phyloP scores from a whole-genome alignment of 257 asterid genomes.

The Solanum sitiens region DNA sequence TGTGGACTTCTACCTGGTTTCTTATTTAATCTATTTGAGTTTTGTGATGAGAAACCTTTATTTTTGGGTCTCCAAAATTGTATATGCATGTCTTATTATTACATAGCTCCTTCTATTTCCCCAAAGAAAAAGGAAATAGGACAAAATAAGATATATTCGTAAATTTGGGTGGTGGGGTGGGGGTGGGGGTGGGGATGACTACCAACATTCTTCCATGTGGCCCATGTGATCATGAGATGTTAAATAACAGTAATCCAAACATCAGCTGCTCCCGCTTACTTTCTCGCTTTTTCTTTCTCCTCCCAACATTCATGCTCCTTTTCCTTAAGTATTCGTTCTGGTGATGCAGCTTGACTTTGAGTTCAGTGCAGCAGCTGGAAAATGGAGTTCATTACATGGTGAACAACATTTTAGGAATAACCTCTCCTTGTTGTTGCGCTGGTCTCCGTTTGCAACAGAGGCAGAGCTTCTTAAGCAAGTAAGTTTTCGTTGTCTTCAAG shows the following conservation, averaged over 20 bases:
- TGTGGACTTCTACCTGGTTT: not conserved
- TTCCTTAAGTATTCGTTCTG: not conserved
- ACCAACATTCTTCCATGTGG: not conserved
- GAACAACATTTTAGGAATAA: slow-evolving; percentile 41
- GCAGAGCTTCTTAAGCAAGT: slow-evolving; percentile 79
- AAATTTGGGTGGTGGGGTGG: not conserved
- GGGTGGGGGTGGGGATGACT: not conserved
- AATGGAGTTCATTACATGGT: slow-evolving; percentile 45
- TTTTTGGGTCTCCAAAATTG: not conserved
- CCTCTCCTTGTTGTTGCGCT: slow-evolving; percentile 55
- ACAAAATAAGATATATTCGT: not conserved
- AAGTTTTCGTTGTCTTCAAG: slow-evolving; percentile 6
- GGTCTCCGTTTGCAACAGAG: slow-evolving; percentile 76
- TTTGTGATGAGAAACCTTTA: not conserved
- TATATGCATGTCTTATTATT: not conserved
- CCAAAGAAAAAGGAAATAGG: not conserved
- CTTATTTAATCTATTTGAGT: not conserved
- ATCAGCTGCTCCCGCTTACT: not conserved
- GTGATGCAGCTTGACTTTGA: slow-evolving; percentile 68
- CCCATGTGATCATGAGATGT: not conserved
- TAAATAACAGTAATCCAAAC: not conserved
- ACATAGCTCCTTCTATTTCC: not conserved
- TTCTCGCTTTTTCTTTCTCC: not conserved
- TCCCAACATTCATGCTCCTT: not conserved
- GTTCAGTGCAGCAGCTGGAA: slow-evolving; percentile 22